Conservation (phyloP, 176 grass and related monocot species). For the Carex kokanica region DNA sequence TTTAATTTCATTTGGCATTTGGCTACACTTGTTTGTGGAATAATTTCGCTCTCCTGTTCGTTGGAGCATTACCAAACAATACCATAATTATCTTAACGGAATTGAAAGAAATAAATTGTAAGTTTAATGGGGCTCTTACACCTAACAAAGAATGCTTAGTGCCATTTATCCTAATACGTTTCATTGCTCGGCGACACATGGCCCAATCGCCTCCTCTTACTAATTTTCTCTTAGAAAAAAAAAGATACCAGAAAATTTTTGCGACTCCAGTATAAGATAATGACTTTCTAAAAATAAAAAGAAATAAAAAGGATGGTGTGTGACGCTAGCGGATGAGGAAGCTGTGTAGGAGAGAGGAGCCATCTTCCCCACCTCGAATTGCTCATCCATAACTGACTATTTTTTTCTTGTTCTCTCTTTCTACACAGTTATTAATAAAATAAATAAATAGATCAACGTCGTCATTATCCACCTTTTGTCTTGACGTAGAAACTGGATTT, state of each 20-base stretch:
- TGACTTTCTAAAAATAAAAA: conserved; percentile 4
- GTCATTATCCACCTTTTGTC: conserved; percentile 37
- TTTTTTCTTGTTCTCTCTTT: background rate
- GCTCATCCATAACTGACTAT: conserved; percentile 41
- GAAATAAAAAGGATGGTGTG: background rate
- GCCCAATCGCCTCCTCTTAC: background rate
- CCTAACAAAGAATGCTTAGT: background rate
- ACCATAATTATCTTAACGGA: no score
- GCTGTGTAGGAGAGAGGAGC: conserved; percentile 54
- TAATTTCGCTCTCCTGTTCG: background rate
- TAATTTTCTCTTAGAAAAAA: background rate
- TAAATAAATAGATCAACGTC: conserved; percentile 9
- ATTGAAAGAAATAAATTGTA: background rate
- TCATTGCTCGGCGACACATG: background rate
- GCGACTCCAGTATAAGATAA: conserved; percentile 33
- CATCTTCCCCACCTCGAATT: conserved; percentile 44
- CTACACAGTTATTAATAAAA: background rate
- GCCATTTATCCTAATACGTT: background rate
- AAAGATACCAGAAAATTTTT: conserved; percentile 8
- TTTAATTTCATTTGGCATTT: no score
- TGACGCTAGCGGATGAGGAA: conserved; percentile 70
- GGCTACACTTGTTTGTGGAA: no score
- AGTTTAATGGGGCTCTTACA: background rate
- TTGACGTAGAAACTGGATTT: conserved; percentile 9
- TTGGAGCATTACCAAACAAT: background rate